Evolutionary conservation across 2,329 filamentous ascomycete genomes (phyloP).

Genomic region (Exophiala lecanii-corni): DNA sequence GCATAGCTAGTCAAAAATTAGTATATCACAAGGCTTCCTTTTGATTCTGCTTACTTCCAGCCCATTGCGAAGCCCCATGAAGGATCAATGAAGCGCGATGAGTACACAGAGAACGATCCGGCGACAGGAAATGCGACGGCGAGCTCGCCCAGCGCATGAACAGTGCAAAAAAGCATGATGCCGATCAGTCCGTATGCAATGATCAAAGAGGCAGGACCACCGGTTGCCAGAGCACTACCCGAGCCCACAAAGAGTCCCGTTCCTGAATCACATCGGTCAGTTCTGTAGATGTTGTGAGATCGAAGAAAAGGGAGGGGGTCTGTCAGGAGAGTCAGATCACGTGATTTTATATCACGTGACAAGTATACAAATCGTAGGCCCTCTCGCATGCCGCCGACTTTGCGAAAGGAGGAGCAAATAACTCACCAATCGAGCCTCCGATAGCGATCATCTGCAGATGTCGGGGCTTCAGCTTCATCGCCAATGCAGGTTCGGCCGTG

Average conservation of each 20-base stretch:
- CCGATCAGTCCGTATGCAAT: conserved; percentile 75
- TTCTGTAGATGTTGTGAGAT: neutral
- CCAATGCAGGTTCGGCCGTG: conserved; percentile 66
- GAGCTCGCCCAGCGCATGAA: conserved; percentile 86
- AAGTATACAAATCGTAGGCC: too few relatives aligned
- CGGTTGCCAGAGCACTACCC: conserved; percentile 62
- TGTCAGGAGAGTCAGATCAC: too few relatives aligned
- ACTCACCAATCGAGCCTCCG: conserved; percentile 58
- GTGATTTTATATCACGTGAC: too few relatives aligned
- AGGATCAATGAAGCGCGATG: conserved; percentile 87
- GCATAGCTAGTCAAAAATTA: conserved; percentile 73
- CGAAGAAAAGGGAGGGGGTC: too few relatives aligned
- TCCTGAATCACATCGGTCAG: conserved; percentile 40
- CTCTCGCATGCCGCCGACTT: too few relatives aligned
- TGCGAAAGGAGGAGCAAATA: neutral
- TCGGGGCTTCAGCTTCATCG: conserved; percentile 71
- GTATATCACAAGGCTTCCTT: too few relatives aligned
- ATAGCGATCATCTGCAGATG: conserved; percentile 98
- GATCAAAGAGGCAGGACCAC: conserved; percentile 72
- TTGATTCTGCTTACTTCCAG: conserved; percentile 68
- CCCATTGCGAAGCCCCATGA: conserved; percentile 95
- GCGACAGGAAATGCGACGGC: conserved; percentile 88
- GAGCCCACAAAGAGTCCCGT: conserved; percentile 85
- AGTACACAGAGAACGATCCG: conserved; percentile 86
- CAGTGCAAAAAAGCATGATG: conserved; percentile 82